Conservation (phyloP, 2,329 filamentous ascomycete genomes). For the Gaeumannomyces tritici region DNA sequence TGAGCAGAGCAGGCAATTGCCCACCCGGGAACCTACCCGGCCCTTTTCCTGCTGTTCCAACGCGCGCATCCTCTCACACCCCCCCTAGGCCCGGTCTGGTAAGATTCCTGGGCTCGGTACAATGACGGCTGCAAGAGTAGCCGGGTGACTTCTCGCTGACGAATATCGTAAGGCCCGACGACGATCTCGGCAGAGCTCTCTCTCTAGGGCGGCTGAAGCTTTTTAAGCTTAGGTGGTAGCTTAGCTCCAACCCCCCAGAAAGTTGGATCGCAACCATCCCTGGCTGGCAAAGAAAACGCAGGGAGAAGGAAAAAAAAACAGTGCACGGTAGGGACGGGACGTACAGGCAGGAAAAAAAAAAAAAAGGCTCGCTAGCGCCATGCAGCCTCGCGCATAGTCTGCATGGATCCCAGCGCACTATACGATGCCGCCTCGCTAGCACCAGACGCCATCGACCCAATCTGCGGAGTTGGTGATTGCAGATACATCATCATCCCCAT, state of each 20-base stretch:
- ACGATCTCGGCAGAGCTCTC: background rate
- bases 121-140: background rate
- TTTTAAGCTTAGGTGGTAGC: background rate
- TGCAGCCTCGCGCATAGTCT: background rate
- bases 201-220: background rate
- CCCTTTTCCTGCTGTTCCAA: background rate
- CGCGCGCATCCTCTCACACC: background rate
- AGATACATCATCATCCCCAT: background rate
- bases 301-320: no score
- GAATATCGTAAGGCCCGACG: background rate
- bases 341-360: background rate
- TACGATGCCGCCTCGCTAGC: background rate
- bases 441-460: background rate
- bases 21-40: background rate
- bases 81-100: background rate
- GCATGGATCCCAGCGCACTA: no score
- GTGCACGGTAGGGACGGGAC: no score
- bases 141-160: background rate
- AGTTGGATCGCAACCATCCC: background rate
- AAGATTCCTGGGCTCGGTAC: background rate
- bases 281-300: no score
- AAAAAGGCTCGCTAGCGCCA: background rate
- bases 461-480: background rate
- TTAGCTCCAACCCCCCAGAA: background rate
- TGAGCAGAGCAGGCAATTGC: background rate